A percentile compares a stretch with the other conserved stretches of the same genome.
Conservation (phyloP, 2,329 filamentous ascomycete species). For the Aspergillus sp. region DNA sequence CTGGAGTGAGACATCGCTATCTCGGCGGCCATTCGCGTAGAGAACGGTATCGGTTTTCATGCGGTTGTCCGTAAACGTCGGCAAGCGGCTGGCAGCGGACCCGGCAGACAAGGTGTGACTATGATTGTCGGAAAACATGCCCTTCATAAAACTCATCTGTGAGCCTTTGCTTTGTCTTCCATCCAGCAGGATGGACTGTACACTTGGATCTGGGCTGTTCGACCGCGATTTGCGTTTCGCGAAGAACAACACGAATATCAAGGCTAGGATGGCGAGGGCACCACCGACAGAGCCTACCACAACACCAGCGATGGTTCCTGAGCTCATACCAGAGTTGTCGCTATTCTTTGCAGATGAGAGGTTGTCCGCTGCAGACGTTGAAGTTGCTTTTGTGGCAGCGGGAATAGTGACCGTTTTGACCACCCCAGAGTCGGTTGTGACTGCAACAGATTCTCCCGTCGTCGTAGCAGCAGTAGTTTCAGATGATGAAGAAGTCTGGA, state of each 20-base stretch:
- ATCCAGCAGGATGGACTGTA: slow-evolving; percentile 33
- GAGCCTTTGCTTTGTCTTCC: slow-evolving; percentile 37
- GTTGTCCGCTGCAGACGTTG: slow-evolving; percentile 19
- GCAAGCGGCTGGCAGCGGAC: slow-evolving; percentile 27
- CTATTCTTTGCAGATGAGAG: slow-evolving; percentile 9
- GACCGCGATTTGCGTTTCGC: slow-evolving; percentile 39
- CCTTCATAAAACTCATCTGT: slow-evolving; percentile 38
- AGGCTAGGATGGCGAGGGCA: slow-evolving; percentile 38
- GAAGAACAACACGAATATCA: slow-evolving; percentile 43
- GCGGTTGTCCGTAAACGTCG: slow-evolving; percentile 46
- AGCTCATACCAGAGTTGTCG: slow-evolving; percentile 33
- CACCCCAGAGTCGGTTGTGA: slow-evolving; percentile 28
- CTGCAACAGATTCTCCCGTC: slow-evolving; percentile 12
- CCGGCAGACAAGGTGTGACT: slow-evolving; percentile 27
- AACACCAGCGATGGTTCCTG: slow-evolving; percentile 48
- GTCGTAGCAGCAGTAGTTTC: slow-evolving; percentile 19
- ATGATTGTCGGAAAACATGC: slow-evolving; percentile 32
- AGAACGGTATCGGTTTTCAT: slow-evolving; percentile 46
- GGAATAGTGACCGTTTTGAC: slow-evolving; percentile 34
- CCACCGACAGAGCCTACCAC: slow-evolving; percentile 45
- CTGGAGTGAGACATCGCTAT: slow-evolving; percentile 49
- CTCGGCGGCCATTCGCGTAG: slow-evolving; percentile 43
- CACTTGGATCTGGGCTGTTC: slow-evolving; percentile 31
- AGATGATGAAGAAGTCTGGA: slow-evolving; percentile 10
- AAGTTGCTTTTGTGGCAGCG: slow-evolving; percentile 14